phyloP scores from a whole-genome alignment of 331 rosid species.

The Quercus phellos region DNA sequence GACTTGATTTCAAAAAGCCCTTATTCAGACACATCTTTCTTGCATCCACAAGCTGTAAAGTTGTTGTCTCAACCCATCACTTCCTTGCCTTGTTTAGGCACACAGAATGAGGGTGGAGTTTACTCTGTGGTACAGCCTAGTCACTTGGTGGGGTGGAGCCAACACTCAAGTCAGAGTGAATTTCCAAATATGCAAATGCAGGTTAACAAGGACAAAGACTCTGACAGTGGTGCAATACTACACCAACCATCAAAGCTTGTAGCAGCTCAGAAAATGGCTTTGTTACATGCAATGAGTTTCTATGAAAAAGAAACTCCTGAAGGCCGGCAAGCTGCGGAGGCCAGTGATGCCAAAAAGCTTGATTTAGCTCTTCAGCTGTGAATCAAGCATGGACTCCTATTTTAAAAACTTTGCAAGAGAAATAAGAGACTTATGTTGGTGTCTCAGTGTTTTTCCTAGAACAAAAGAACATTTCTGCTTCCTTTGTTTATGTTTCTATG shows the following conservation, averaged over 20 bases:
- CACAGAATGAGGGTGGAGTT: not conserved
- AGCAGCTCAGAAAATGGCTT: slow-evolving; percentile 2
- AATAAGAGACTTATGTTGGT: not conserved
- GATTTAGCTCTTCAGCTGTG: slow-evolving; percentile 42
- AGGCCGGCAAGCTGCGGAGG: not conserved
- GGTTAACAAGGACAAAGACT: not conserved
- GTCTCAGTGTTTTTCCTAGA: not conserved
- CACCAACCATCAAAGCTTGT: not conserved
- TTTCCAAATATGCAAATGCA: slow-evolving; percentile 2
- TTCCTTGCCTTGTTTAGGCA: not conserved
- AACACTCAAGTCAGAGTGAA: not conserved
- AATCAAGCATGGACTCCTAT: not conserved
- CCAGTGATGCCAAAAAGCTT: slow-evolving; percentile 18
- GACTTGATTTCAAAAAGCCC: slow-evolving; percentile 8
- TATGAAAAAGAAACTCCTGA: not conserved
- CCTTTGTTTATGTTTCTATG: not conserved
- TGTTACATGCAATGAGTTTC: slow-evolving; percentile 8
- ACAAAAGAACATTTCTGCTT: not conserved
- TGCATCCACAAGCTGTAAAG: not conserved
- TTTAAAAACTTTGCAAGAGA: not conserved
- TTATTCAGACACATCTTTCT: not conserved
- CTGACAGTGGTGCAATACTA: not conserved
- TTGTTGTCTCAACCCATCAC: not conserved
- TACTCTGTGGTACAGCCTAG: not conserved
- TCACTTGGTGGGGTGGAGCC: not conserved